Evolutionary conservation across 169 alveolate species (phyloP).

Genomic region (Perkinsus chesapeaki): DNA sequence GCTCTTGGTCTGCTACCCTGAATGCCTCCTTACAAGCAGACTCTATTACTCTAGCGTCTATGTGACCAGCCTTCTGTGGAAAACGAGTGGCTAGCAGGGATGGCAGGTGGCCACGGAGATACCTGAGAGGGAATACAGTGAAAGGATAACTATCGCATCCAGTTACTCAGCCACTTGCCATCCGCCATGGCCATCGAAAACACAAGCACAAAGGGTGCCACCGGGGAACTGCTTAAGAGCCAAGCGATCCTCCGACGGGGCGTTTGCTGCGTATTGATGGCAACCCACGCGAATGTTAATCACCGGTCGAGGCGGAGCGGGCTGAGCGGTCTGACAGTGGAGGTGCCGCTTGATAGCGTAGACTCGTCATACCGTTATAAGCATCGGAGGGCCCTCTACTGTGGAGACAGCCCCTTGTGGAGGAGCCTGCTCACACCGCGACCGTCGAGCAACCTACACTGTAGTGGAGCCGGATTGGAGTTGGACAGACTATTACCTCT

Average conservation of each 20-base stretch:
- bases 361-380: neutral
- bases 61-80: neutral
- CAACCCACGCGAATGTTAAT: neutral
- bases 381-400: neutral
- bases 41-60: neutral
- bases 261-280: neutral
- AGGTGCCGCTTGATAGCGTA: neutral
- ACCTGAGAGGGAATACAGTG: neutral
- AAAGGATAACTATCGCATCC: too few relatives aligned
- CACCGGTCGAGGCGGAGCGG: neutral
- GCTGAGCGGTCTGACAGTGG: neutral
- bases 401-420: neutral
- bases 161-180: neutral
- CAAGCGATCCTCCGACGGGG: neutral
- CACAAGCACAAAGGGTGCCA: neutral
- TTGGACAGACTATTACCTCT: neutral
- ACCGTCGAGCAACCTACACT: neutral
- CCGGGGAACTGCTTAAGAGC: neutral
- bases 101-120: neutral
- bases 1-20: neutral
- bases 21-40: neutral
- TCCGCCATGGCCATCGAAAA: neutral
- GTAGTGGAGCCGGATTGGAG: neutral
- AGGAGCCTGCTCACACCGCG: neutral
- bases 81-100: neutral